Base-by-base conservation (phyloP, 139 green algal genomes). In the Raphidocelis subcapitata region DNA sequence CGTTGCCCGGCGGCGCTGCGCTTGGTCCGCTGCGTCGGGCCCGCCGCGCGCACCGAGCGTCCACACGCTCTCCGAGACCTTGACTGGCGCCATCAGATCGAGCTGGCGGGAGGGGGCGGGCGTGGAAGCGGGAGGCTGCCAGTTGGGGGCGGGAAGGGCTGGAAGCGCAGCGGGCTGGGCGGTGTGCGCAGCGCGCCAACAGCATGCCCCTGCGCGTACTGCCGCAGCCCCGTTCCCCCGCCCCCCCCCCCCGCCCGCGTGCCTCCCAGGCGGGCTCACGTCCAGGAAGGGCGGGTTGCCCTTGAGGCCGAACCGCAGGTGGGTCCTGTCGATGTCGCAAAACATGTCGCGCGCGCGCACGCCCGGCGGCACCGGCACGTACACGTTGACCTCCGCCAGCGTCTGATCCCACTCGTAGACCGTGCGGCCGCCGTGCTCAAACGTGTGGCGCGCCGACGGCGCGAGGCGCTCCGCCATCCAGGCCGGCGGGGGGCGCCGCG, bases 371-470 rank as follows among this genome's bases (percentile, higher is more conserved):
- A 94, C 72, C 12, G 75, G 15, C 1, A 97, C 78, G 77, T 96
- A 97, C 78, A 73, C 67, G 65, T 55, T 73, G 64, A 75, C 70
- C 29, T 85, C 74, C 29, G 65, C 80, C 1, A 95, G 44, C 2
- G 83, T 92, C 76, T 98, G 94, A 18, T 98, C 91, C 94, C 94
- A 98, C 73, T 96, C 88, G 68, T 98, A 98, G 0, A 96, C 71
- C 1, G 59, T 72, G 5, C 82, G 80, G 0, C 87, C 89, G 4
- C 85, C 64, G 68, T 90, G 79, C 15, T 47, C 35, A 60, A 82
- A 93, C 14, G 67, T 31, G 68, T 94, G 89, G 2, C 80, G 73
- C 26, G 70, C 41, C 4, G 62, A 68, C 0, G 88, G 85, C 1
- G 88, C 88, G 5, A 92, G 41, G 20, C 47, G 77, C 10, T 92